phyloP scores from a whole-genome alignment of 2,329 filamentous ascomycete genomes.

The Pseudogymnoascus verrucosus region DNA sequence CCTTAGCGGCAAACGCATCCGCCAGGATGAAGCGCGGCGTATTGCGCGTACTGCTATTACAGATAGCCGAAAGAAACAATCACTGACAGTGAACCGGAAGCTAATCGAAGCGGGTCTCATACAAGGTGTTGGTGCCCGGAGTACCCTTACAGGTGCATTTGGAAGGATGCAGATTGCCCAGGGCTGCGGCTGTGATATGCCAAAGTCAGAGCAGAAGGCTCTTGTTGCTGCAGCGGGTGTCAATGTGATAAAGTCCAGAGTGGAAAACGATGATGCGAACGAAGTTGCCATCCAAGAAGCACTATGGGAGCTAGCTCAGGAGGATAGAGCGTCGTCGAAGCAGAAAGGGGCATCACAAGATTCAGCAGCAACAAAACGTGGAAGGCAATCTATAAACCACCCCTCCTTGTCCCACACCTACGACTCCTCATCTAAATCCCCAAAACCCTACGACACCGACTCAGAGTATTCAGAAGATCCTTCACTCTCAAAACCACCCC shows the following conservation, averaged over 20 bases:
- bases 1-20: conserved; percentile 61
- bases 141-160: conserved; percentile 46
- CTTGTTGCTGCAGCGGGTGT: conserved; percentile 55
- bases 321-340: conserved; percentile 53
- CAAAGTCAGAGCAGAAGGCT: conserved; percentile 56
- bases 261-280: conserved; percentile 83
- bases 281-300: conserved; percentile 80
- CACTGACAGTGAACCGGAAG: conserved; percentile 58
- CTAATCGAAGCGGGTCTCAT: conserved; percentile 54
- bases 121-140: conserved; percentile 11
- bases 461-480: conserved; percentile 8
- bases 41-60: conserved; percentile 69
- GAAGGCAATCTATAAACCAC: not conserved
- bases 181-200: conserved; percentile 65
- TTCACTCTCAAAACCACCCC: conserved; percentile 16
- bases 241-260: conserved; percentile 73
- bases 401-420: not conserved
- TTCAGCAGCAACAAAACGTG: conserved; percentile 36
- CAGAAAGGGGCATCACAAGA: conserved; percentile 30
- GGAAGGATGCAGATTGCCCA: conserved; percentile 64
- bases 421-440: conserved; percentile 26
- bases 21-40: conserved; percentile 64
- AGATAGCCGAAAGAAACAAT: conserved; percentile 47
- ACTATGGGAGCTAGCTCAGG: conserved; percentile 76
- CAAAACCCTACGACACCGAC: conserved; percentile 19